Base-by-base conservation (phyloP, 306 rosid species). In the Chamaecrista fasciculata region DNA sequence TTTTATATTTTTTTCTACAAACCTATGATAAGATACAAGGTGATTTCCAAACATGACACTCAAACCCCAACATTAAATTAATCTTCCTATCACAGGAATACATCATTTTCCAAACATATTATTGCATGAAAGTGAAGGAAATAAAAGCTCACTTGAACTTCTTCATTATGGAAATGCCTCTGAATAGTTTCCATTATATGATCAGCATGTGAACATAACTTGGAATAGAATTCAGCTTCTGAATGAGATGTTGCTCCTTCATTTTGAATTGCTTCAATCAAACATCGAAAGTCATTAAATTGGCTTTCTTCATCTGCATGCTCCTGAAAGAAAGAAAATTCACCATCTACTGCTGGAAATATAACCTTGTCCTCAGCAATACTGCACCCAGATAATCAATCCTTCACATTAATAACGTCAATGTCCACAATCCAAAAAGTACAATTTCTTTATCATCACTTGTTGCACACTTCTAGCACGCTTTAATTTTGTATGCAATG, bases 321-420 rank as follows among this genome's bases (percentile, higher is more conserved):
- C 78, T 95, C 99, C 82, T 89, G 87, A 74, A 55, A 61, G 83
- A 95, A 95, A 28, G 97, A 95, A 72, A 95, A 66, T 51, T 89
- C 87, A 71, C 96, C 99, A 85, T 86, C 97, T 66, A 95, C 95
- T 0, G 97, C 95, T 4, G 99, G 97, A 91, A 95, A 95, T 78
- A 95, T 87, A 72, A 95, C 92, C 86, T 79, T 84, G 90, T 95
- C 99, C 89, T 95, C 99, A 3, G 99, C 97, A 83, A 87, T 95
- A 80, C 99, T 95, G 89, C 97, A 79, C 82, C 52, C 74, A 67
- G 33, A 43, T 25, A 47, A 67, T 63, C 56, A 63, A 76, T 48
- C 50, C 46, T 76, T 63, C 63, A 67, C 60, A 74, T 20, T 42
- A 57, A 16, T 51, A 43, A 72, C 46, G 70, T 21, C 46, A 16